Evolutionary conservation across 306 rosid species (phyloP).

Genomic region (Fagus sylvatica): DNA sequence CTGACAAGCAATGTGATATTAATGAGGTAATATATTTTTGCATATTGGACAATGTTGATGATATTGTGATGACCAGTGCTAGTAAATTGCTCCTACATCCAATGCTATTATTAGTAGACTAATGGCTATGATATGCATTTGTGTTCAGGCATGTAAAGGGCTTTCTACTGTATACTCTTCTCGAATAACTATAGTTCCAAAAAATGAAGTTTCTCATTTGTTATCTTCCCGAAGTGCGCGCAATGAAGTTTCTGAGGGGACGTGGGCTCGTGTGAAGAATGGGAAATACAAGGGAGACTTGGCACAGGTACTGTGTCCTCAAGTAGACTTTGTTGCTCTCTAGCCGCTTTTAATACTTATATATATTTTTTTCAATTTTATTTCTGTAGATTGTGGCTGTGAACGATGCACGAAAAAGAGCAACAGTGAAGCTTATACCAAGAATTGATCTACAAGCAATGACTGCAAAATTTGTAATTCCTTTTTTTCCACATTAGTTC

Average conservation of each 20-base stretch:
- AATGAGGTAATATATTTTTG: slow-evolving; percentile 55
- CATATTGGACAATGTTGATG: slow-evolving; percentile 12
- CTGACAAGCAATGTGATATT: slow-evolving; percentile 75
- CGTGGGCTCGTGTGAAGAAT: slow-evolving; percentile 86
- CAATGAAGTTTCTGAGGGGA: slow-evolving; percentile 67
- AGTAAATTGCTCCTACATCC: not conserved
- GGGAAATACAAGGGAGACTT: slow-evolving; percentile 95
- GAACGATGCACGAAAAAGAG: slow-evolving; percentile 57
- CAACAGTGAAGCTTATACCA: slow-evolving; percentile 84
- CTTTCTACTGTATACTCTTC: slow-evolving; percentile 65
- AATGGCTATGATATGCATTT: not conserved
- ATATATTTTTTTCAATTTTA: slow-evolving; percentile 20
- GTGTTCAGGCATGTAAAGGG: slow-evolving; percentile 80
- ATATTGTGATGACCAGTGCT: slow-evolving; percentile 7
- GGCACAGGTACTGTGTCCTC: slow-evolving; percentile 63
- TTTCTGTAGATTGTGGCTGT: slow-evolving; percentile 69
- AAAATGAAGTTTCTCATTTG: slow-evolving; percentile 66
- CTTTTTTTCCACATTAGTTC: slow-evolving; percentile 10
- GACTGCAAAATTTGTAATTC: slow-evolving; percentile 89
- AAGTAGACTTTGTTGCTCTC: slow-evolving; percentile 10
- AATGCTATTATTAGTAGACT: slow-evolving; percentile 1
- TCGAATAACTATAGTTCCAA: slow-evolving; percentile 72
- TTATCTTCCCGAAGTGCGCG: slow-evolving; percentile 49
- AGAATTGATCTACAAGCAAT: slow-evolving; percentile 81
- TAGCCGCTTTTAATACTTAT: slow-evolving; percentile 16